Percentiles rank a stretch among this genome's conserved stretches.
phyloP scores from a whole-genome alignment of 2,329 filamentous ascomycete species.

The Aspergillus sp. region DNA sequence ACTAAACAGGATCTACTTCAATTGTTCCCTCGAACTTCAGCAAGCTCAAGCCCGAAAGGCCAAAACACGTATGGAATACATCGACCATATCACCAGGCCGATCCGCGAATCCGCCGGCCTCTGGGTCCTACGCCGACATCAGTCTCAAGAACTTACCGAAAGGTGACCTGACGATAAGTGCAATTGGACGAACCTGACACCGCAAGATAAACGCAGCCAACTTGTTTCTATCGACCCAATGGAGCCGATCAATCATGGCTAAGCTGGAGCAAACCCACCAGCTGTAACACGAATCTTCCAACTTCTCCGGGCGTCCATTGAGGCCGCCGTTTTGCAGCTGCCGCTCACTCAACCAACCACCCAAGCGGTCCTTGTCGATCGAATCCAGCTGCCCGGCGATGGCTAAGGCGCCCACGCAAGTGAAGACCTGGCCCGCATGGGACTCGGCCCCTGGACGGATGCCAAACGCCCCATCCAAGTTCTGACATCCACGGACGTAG shows the following conservation, averaged over 20 bases:
- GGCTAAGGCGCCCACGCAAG: conserved; percentile 76
- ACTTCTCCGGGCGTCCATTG: conserved; percentile 90
- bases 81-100: conserved; percentile 91
- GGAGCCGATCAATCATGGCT: conserved; percentile 74
- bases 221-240: conserved; percentile 86
- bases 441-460: conserved; percentile 84
- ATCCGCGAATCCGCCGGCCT: conserved; percentile 79
- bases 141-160: background rate
- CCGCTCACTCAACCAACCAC: conserved; percentile 84
- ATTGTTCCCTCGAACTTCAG: conserved; percentile 67
- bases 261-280: conserved; percentile 97
- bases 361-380: conserved; percentile 73
- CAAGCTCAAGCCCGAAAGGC: conserved; percentile 77
- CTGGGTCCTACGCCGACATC: conserved; percentile 51
- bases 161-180: background rate
- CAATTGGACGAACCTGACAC: conserved; percentile 55
- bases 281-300: conserved; percentile 95
- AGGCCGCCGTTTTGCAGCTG: conserved; percentile 80
- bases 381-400: conserved; percentile 77
- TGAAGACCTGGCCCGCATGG: conserved; percentile 92
- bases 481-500: conserved; percentile 73
- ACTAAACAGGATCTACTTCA: conserved; percentile 83
- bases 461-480: conserved; percentile 92
- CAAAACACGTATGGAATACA: conserved; percentile 92
- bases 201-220: conserved; percentile 73